These are phyloP conservation scores for Agrostemma githago DNA, from an alignment of 148 eudicot species.

Conservation along the genomic window DNA sequence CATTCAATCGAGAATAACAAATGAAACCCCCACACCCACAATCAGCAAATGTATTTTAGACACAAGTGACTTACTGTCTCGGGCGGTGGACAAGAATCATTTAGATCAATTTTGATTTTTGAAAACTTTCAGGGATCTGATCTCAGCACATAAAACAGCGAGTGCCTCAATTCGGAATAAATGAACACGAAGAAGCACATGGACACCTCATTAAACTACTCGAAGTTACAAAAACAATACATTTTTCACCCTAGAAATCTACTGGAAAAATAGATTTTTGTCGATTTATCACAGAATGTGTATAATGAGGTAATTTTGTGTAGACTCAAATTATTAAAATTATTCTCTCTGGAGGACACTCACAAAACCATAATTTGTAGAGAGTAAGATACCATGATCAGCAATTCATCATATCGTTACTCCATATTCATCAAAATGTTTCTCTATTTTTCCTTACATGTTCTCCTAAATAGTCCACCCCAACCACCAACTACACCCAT, in stretches of 20 bases:
- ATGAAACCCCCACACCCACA: background rate
- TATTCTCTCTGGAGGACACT: no score
- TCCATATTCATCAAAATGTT: background rate
- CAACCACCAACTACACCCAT: background rate
- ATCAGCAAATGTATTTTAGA: background rate
- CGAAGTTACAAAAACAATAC: no score
- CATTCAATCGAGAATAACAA: background rate
- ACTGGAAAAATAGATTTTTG: no score
- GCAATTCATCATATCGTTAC: background rate
- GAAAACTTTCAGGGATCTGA: background rate
- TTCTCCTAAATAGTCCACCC: background rate
- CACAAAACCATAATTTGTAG: background rate
- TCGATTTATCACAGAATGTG: background rate
- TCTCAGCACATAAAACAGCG: background rate
- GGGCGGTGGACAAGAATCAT: no score
- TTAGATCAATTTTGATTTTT: background rate
- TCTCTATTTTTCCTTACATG: background rate
- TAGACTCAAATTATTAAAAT: background rate
- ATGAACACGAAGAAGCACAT: background rate
- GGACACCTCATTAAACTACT: no score
- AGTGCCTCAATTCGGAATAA: background rate
- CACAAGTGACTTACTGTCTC: background rate
- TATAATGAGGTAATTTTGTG: background rate
- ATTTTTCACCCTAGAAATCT: background rate
- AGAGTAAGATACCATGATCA: background rate